These are phyloP conservation scores for Luzula sylvatica DNA, from an alignment of 176 grass and related monocot genomes.

Conservation along the genomic window DNA sequence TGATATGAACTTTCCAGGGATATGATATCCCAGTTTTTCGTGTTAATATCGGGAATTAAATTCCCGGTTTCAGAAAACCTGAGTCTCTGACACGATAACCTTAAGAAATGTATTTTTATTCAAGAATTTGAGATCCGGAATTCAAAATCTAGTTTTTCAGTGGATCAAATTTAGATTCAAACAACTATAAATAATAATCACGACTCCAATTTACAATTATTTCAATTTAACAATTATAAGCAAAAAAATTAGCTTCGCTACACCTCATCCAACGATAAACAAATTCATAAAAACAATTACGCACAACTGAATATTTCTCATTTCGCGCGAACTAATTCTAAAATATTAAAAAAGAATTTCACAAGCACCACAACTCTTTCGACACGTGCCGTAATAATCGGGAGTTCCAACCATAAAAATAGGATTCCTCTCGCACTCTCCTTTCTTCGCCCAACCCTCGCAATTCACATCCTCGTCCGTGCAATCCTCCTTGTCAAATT, in stretches of 20 bases:
- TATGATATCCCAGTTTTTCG: no score
- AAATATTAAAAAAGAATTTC: slow-evolving; percentile 13
- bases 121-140: no score
- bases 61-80: no score
- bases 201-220: not conserved
- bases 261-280: slow-evolving; percentile 7
- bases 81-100: no score
- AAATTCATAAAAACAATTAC: no score
- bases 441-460: slow-evolving; percentile 38
- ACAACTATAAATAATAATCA: no score
- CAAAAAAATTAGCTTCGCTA: not conserved
- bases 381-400: slow-evolving; percentile 79
- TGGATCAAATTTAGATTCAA: no score
- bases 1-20: no score
- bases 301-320: no score
- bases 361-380: slow-evolving; percentile 61
- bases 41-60: no score
- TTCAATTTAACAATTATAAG: slow-evolving; percentile 16
- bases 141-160: no score
- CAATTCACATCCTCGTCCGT: slow-evolving; percentile 70
- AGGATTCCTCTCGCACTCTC: slow-evolving; percentile 67
- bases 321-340: slow-evolving; percentile 10
- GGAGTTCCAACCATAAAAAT: slow-evolving; percentile 67
- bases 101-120: no score
- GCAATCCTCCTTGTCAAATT: slow-evolving; percentile 34